Evolutionary conservation across 2,329 filamentous ascomycete genomes (phyloP).

Genomic region (Alternaria novae-zelandiae): DNA sequence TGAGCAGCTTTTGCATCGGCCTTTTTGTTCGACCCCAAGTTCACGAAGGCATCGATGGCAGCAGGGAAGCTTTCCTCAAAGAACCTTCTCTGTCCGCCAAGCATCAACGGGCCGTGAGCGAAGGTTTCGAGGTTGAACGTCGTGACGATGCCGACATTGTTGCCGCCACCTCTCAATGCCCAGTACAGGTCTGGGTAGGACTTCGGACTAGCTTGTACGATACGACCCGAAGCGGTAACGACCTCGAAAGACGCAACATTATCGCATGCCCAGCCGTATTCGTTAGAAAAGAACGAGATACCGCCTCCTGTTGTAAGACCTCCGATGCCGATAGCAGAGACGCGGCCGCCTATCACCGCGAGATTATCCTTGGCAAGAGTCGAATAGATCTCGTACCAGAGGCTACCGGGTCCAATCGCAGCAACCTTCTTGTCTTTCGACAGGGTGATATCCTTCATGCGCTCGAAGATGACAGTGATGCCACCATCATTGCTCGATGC

Average conservation of each 20-base stretch:
- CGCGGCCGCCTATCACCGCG: conserved; percentile 38
- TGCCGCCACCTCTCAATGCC: conserved; percentile 43
- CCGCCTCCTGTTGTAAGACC: conserved; percentile 27
- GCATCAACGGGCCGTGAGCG: conserved; percentile 18
- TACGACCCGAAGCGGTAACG: conserved; percentile 33
- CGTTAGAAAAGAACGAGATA: conserved; percentile 40
- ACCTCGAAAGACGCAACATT: conserved; percentile 42
- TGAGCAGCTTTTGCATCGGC: conserved; percentile 9
- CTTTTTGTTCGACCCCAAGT: conserved; percentile 2
- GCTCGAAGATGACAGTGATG: conserved; percentile 33
- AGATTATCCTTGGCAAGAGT: conserved; percentile 30
- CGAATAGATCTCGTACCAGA: conserved; percentile 42
- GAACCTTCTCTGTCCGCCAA: conserved; percentile 7
- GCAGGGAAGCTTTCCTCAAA: conserved; percentile 15
- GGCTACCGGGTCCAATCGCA: conserved; percentile 37
- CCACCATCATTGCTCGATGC: conserved; percentile 37
- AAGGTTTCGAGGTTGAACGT: conserved; percentile 24
- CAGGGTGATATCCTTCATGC: conserved; percentile 30
- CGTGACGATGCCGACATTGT: conserved; percentile 41
- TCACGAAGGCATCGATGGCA: conserved; percentile 22
- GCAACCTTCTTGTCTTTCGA: conserved; percentile 27
- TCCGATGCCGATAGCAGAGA: conserved; percentile 37
- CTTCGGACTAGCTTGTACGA: conserved; percentile 26
- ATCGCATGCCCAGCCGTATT: conserved; percentile 42
- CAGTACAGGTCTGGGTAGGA: conserved; percentile 49